Conservation (phyloP, 352 stramenopile species). For the Aphanomyces stellatus region DNA sequence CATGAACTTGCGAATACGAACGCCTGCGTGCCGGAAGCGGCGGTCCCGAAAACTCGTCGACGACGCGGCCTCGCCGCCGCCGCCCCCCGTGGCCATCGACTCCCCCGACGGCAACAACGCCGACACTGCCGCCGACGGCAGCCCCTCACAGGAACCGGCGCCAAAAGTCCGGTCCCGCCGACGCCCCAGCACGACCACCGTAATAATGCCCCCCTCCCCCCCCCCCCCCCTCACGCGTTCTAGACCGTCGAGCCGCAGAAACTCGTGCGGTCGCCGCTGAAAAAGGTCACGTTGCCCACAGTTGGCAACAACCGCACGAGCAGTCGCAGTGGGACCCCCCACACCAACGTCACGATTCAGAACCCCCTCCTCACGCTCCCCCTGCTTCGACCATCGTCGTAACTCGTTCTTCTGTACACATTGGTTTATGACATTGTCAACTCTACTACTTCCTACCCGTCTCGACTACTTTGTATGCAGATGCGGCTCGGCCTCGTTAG, state of each 20-base stretch:
- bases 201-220: neutral
- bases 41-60: slow-evolving; percentile 12
- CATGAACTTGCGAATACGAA: slow-evolving; percentile 18
- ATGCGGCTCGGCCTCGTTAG: too few species aligned
- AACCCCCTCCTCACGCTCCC: slow-evolving; percentile 2
- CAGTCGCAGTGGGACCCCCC: neutral
- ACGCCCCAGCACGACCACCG: neutral
- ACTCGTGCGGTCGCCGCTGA: neutral
- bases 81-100: too few species aligned
- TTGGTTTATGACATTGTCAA: too few species aligned
- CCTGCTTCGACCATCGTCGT: too few species aligned
- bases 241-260: slow-evolving; percentile 12
- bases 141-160: too few species aligned
- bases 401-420: too few species aligned
- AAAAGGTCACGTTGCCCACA: neutral
- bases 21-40: slow-evolving; percentile 8
- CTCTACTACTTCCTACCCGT: too few species aligned
- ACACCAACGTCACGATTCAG: neutral
- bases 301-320: neutral
- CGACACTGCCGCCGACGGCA: neutral
- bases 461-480: too few species aligned
- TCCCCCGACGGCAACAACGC: neutral
- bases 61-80: neutral
- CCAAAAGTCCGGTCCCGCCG: too few species aligned
- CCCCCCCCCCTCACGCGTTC: too few species aligned